Conservation (phyloP, 108 stramenopile genomes). For the Chaetoceros tenuissimus region DNA sequence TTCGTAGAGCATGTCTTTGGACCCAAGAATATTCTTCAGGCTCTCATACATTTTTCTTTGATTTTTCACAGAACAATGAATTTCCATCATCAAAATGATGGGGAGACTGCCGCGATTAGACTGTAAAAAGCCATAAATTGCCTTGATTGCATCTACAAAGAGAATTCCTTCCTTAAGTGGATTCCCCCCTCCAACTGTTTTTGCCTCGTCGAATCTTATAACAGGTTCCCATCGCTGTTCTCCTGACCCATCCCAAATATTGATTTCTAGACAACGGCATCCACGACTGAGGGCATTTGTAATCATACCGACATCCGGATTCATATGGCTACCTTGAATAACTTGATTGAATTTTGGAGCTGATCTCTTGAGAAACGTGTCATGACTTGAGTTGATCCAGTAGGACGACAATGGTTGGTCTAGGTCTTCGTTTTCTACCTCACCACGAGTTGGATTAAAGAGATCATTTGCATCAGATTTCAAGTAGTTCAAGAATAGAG, state of each 20-base stretch:
- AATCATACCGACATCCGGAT: slow-evolving; percentile 47
- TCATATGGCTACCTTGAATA: slow-evolving; percentile 6
- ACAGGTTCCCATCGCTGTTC: slow-evolving; percentile 25
- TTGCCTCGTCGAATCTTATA: slow-evolving; percentile 16
- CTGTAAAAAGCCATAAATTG: slow-evolving; percentile 35
- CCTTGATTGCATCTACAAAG: slow-evolving; percentile 35
- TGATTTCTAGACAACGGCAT: slow-evolving; percentile 84
- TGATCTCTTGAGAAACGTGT: slow-evolving; percentile 60
- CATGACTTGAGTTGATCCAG: slow-evolving; percentile 88
- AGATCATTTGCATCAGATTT: slow-evolving; percentile 57
- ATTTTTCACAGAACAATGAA: slow-evolving; percentile 76
- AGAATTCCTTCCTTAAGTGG: slow-evolving; percentile 8
- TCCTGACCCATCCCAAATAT: slow-evolving; percentile 79
- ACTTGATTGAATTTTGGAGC: slow-evolving; percentile 9
- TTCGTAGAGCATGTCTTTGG: slow-evolving; percentile 30
- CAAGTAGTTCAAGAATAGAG: slow-evolving; percentile 42
- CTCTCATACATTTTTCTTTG: slow-evolving; percentile 75
- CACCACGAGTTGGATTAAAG: slow-evolving; percentile 40
- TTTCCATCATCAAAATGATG: slow-evolving; percentile 89
- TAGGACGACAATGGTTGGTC: slow-evolving; percentile 81
- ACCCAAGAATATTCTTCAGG: slow-evolving; percentile 39
- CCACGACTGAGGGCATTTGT: slow-evolving; percentile 59
- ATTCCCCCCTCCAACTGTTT: slow-evolving; percentile 12
- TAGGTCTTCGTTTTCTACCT: slow-evolving; percentile 59
- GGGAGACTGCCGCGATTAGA: slow-evolving; percentile 63